phyloP scores from a whole-genome alignment of 192 early-diverging fungal species.

The Gonapodya sp. region DNA sequence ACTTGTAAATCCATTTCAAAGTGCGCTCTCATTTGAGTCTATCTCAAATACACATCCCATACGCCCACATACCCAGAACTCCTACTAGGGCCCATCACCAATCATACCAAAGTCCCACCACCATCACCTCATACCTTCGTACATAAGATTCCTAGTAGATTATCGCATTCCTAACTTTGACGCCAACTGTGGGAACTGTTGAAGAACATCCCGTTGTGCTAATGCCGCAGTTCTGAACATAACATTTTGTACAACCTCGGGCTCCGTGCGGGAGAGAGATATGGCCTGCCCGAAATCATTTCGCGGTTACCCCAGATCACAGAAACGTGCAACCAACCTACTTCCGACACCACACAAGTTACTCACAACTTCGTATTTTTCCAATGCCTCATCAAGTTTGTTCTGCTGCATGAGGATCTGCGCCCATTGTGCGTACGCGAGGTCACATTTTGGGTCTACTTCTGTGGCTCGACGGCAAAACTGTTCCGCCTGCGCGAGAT shows the following conservation, averaged over 20 bases:
- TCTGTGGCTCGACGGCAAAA: conserved; percentile 71
- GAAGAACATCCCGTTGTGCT: conserved; percentile 1
- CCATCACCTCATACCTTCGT: background rate
- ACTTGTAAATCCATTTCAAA: too few species aligned
- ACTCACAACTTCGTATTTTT: conserved; percentile 60
- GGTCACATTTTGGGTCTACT: conserved; percentile 92
- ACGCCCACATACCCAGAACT: too few species aligned
- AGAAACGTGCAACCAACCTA: background rate
- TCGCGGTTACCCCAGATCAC: background rate
- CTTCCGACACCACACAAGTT: background rate
- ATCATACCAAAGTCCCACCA: background rate
- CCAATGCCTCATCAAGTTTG: conserved; percentile 73
- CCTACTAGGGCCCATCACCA: too few species aligned
- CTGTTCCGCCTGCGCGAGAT: conserved; percentile 62
- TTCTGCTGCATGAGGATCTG: conserved; percentile 52
- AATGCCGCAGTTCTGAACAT: conserved; percentile 7
- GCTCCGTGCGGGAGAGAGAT: background rate
- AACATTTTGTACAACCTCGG: background rate
- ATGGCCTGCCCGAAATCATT: conserved; percentile 2
- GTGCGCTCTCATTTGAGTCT: too few species aligned
- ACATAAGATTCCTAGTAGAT: background rate
- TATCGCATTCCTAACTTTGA: background rate
- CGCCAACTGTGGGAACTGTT: background rate
- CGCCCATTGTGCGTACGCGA: conserved; percentile 78
- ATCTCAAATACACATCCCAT: too few species aligned